Evolutionary conservation across 306 rosid genomes (phyloP).

Genomic region (Boehmeria nivea): DNA sequence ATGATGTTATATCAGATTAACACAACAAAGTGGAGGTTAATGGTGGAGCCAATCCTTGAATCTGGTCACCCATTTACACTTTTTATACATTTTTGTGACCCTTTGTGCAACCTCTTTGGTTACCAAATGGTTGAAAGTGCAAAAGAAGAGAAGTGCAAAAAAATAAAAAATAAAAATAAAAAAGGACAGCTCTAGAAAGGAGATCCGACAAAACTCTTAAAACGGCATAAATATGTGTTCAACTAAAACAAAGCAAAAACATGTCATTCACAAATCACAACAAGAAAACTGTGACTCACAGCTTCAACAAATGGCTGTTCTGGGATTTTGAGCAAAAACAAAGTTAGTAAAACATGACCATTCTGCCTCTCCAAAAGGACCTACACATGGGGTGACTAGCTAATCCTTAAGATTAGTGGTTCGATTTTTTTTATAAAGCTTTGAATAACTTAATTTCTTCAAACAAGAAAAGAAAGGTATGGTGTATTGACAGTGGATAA

Average conservation of each 20-base stretch:
- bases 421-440: background rate
- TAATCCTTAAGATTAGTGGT: background rate
- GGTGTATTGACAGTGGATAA: background rate
- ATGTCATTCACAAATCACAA: too few species aligned
- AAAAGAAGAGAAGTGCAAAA: background rate
- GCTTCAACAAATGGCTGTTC: too few species aligned
- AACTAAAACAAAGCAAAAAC: too few species aligned
- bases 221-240: background rate
- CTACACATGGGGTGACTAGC: background rate
- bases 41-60: constrained; percentile 21
- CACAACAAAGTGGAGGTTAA: constrained; percentile 15
- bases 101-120: constrained; percentile 1
- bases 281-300: too few species aligned
- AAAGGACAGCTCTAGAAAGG: too few species aligned
- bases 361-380: background rate
- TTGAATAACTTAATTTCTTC: background rate
- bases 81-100: background rate
- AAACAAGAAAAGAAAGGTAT: constrained; percentile 5
- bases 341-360: background rate
- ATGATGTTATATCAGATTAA: constrained; percentile 10
- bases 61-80: constrained; percentile 5
- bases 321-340: background rate
- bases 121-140: constrained; percentile 4
- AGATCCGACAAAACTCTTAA: constrained; percentile 3
- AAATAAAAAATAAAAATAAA: too few species aligned